A percentile compares a stretch with the other conserved stretches of the same genome.
Evolutionary conservation across 2,329 filamentous ascomycete species (phyloP).

Genomic region (Chaetomium strumarium): DNA sequence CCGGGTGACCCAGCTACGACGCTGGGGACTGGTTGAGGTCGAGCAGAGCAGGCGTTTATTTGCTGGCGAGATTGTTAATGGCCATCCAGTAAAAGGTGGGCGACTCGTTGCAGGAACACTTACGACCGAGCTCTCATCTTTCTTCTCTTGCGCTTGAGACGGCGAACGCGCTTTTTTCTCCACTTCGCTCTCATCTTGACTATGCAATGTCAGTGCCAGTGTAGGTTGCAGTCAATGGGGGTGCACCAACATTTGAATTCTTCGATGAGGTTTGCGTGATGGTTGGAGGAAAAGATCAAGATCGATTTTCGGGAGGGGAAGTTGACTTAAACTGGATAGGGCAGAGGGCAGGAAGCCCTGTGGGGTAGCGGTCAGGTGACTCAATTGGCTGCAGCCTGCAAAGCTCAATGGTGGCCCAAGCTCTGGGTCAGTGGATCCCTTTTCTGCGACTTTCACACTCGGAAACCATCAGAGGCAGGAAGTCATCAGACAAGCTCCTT

Average conservation of each 20-base stretch:
- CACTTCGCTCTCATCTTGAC: slow-evolving; percentile 90
- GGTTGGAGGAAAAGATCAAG: slow-evolving; percentile 23
- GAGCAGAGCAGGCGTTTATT: slow-evolving; percentile 61
- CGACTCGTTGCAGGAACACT: slow-evolving; percentile 38
- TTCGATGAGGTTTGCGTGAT: slow-evolving; percentile 26
- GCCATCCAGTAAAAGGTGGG: slow-evolving; percentile 3
- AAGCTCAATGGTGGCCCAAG: slow-evolving; percentile 13
- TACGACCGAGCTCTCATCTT: slow-evolving; percentile 98
- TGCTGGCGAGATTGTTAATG: slow-evolving; percentile 44
- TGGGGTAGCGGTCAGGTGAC: slow-evolving; percentile 25
- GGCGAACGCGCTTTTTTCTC: slow-evolving; percentile 99
- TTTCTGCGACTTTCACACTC: too few relatives aligned
- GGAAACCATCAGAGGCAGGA: too few relatives aligned
- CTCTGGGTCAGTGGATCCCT: slow-evolving; percentile 8
- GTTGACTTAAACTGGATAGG: slow-evolving; percentile 22
- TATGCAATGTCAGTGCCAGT: slow-evolving; percentile 11
- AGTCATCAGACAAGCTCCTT: too few relatives aligned
- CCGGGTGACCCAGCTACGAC: slow-evolving; percentile 18
- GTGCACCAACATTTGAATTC: slow-evolving; percentile 22
- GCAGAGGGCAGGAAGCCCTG: slow-evolving; percentile 26
- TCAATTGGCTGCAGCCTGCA: neutral
- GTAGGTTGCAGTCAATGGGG: neutral
- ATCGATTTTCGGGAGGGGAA: slow-evolving; percentile 22
- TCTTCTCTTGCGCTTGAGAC: slow-evolving; percentile 99
- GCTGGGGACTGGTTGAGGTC: slow-evolving; percentile 42